Percentiles rank a stretch among this genome's conserved stretches.
phyloP scores from a whole-genome alignment of 2,329 filamentous ascomycete species.

The Fusarium drepaniforme region DNA sequence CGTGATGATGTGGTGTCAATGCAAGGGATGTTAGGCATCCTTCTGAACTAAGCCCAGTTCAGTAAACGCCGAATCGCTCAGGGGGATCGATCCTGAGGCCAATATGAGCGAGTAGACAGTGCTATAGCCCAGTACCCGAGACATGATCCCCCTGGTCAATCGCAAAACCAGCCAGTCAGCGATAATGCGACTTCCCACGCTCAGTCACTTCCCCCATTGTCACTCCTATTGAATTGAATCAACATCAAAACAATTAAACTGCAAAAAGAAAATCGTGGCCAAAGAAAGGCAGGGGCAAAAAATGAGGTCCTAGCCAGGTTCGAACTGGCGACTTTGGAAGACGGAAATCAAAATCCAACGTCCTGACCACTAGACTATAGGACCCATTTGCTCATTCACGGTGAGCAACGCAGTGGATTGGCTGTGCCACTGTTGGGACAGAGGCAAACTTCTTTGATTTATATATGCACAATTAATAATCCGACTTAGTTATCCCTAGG shows the following conservation, averaged over 20 bases:
- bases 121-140: not conserved
- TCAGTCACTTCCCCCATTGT: not conserved
- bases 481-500: not conserved
- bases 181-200: not conserved
- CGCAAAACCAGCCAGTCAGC: not conserved
- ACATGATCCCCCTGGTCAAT: not conserved
- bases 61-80: not conserved
- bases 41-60: not conserved
- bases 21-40: not conserved
- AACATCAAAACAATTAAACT: not conserved
- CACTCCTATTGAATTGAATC: not conserved
- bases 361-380: constrained; percentile 7
- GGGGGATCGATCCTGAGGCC: not conserved
- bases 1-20: not conserved
- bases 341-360: not conserved
- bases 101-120: not conserved
- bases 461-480: not conserved
- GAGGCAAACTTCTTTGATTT: not conserved
- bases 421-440: not conserved
- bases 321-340: constrained; percentile 4
- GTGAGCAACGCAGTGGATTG: not conserved
- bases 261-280: not conserved
- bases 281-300: not conserved
- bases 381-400: not conserved
- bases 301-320: constrained; percentile 4